phyloP scores from a whole-genome alignment of 2,329 filamentous ascomycete species.

The Pseudocercospora fuligena region DNA sequence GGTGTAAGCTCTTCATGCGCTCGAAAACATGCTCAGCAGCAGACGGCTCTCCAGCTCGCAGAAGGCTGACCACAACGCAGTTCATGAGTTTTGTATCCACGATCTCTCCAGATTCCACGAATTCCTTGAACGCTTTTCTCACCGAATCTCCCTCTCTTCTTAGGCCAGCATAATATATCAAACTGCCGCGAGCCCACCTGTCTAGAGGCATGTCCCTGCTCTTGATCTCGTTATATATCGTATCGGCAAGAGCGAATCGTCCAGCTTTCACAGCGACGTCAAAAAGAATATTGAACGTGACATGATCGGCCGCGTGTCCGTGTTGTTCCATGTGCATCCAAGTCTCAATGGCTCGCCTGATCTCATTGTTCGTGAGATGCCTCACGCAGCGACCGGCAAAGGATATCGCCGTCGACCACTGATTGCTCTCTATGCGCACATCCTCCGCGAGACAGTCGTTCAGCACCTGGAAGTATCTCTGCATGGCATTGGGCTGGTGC shows the following conservation, averaged over 20 bases:
- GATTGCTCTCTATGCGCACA: constrained; percentile 66
- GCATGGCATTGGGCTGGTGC: constrained; percentile 66
- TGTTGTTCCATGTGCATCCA: constrained; percentile 91
- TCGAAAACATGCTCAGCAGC: constrained; percentile 81
- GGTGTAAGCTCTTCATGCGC: constrained; percentile 74
- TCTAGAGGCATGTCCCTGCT: constrained; percentile 70
- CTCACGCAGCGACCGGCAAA: constrained; percentile 76
- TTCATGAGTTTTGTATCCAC: constrained; percentile 88
- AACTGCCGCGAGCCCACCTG: constrained; percentile 78
- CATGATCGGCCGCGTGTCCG: constrained; percentile 67
- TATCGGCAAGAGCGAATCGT: constrained; percentile 82
- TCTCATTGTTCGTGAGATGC: constrained; percentile 61
- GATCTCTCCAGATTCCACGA: constrained; percentile 84
- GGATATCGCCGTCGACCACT: constrained; percentile 86
- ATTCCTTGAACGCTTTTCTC: constrained; percentile 76
- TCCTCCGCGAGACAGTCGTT: constrained; percentile 80
- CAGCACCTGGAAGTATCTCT: constrained; percentile 81
- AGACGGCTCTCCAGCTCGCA: constrained; percentile 74
- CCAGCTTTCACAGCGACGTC: constrained; percentile 84
- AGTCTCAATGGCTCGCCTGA: constrained; percentile 72
- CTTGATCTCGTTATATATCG: constrained; percentile 81
- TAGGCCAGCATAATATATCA: constrained; percentile 84
- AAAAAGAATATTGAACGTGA: constrained; percentile 94
- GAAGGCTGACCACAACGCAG: constrained; percentile 77
- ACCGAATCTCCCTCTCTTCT: constrained; percentile 74